Base-by-base conservation (phyloP, 1,284 basidiomycete species). In the Amylostereum areolatum region DNA sequence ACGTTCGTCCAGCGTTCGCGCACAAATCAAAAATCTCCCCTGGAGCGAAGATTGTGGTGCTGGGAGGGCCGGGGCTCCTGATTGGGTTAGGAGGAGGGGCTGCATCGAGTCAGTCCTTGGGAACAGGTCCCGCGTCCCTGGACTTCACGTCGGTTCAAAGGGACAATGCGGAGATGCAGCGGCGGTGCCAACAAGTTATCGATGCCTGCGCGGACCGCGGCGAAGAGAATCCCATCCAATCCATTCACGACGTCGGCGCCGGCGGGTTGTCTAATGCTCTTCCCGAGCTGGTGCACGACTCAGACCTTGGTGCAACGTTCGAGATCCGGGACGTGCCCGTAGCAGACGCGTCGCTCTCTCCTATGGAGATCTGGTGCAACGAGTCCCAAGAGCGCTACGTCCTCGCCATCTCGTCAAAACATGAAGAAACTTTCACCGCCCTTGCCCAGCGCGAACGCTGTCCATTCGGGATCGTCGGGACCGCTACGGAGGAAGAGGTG, bases 291-390 rank as follows among this genome's bases (percentile, higher is more conserved):
- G 97, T 99, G 2, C 95, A 98, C 65, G 96, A 99, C 66, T 89
- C 92, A 3, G 83, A 78, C 35, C 75, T 97, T 6, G 97, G 97
- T 29, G 97, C 91, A 2, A 77, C 66, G n/a, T 95, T 98, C 62
- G 96, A 99, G 72, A 94, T 99, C 59, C 78, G 96, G 18, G 90
- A 98, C 58, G 85, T 99, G 6, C 80, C 92, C 28, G 82, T 97
- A 42, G 96, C 93, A 35, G 97, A 99, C 66, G 77, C 81, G 31
- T 85, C 87, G 43, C 93, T 99, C 92, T 95, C 91, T 7, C 97
- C 96, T 0, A 97, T 99, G 94, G 96, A 98, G 72, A 98, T 99
- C 53, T 99, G 96, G 96, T 99, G 97, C 68, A 99, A 99, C 69
- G 97, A 99, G 71, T 91, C 86, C 56, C 96, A 99, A 72, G 96